Percentiles rank a stretch among this genome's conserved stretches.
These are phyloP conservation scores for Wickerhamiella parazyma DNA, from an alignment of 805 yeast species.

Conservation along the genomic window DNA sequence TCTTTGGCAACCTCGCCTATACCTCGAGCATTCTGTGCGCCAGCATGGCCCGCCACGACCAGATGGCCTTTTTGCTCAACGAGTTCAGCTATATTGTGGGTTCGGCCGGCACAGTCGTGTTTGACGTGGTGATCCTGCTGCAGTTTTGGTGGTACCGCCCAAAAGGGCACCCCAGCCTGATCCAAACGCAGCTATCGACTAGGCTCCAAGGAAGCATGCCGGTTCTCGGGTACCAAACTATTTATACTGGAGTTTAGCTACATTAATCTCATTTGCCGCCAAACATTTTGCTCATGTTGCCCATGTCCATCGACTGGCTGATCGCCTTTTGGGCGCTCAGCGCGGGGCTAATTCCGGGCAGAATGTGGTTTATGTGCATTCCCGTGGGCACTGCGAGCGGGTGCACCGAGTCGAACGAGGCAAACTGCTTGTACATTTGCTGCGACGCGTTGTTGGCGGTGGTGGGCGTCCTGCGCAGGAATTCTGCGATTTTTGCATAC, in stretches of 20 bases:
- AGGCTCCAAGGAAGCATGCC: neutral
- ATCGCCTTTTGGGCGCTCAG: constrained; percentile 77
- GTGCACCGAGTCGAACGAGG: constrained; percentile 25
- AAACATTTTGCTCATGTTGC: constrained; percentile 7
- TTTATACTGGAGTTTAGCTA: neutral
- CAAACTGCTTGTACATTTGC: constrained; percentile 16
- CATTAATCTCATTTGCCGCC: neutral
- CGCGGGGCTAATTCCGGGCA: constrained; percentile 75
- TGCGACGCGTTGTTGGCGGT: constrained; percentile 40
- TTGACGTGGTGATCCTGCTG: constrained; percentile 42
- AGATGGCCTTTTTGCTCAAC: constrained; percentile 39
- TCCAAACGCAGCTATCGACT: neutral
- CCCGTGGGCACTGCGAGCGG: constrained; percentile 70
- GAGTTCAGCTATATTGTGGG: constrained; percentile 79
- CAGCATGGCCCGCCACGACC: constrained; percentile 30
- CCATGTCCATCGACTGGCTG: constrained; percentile 26
- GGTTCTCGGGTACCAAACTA: constrained; percentile 1
- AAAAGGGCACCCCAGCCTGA: neutral
- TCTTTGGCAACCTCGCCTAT: constrained; percentile 65
- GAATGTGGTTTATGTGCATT: constrained; percentile 69
- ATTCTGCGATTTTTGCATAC: constrained; percentile 44
- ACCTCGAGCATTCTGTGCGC: constrained; percentile 56
- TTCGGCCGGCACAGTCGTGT: constrained; percentile 68
- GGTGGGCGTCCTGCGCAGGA: constrained; percentile 55
- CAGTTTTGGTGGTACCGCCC: constrained; percentile 21